Base-by-base conservation (phyloP, 805 yeast genomes). In the Ogataea henricii region DNA sequence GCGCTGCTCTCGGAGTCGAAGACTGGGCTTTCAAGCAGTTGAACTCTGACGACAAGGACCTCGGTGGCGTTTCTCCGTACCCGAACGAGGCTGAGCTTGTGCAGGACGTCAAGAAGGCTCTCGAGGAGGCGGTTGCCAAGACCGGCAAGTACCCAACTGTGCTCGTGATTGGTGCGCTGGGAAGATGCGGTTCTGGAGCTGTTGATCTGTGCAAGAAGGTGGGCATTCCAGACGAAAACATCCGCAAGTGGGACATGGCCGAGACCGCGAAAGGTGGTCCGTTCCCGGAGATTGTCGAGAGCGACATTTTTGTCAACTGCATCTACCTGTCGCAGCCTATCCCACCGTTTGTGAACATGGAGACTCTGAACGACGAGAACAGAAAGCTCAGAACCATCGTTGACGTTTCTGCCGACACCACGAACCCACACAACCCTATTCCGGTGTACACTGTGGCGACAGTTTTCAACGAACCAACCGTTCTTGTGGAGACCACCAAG, bases 131-230 rank as follows among this genome's bases (percentile, higher is more conserved):
- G 20, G 67, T 71, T 48, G 74, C 73, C 25, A 76, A 78, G 57
- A 82, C 83, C 43, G 86, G 84, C 25, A 77, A 72, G 59, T 76
- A 73, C 60, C 99, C 98, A 56, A 85, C 76, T 29, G 89, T 86
- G 27, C 76, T 94, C 56, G 85, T 94, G 48, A 94, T 94, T 65
- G 99, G 99, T 65, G 99, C 99, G 22, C 78, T 91, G 51, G 99
- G 99, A 55, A 87, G 99, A 76, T 94, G 98, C 73, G 99, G 99
- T 46, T 83, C 96, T 10, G 99, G 99, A 66, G 98, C 99, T 27
- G 75, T 89, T 59, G 95, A 87, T 56, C 76, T 91, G 47, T 80
- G 89, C 70, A 78, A 75, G 52, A 86, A 86, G 71, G 85, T 78
- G 47, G 99, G 99, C 50, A 72, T 94, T 49, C 96, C 98, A 45